A percentile compares a stretch with the other conserved stretches of the same genome.
These are phyloP conservation scores for Rhododendron vialii DNA, from an alignment of 148 eudicot species.

Conservation along the genomic window DNA sequence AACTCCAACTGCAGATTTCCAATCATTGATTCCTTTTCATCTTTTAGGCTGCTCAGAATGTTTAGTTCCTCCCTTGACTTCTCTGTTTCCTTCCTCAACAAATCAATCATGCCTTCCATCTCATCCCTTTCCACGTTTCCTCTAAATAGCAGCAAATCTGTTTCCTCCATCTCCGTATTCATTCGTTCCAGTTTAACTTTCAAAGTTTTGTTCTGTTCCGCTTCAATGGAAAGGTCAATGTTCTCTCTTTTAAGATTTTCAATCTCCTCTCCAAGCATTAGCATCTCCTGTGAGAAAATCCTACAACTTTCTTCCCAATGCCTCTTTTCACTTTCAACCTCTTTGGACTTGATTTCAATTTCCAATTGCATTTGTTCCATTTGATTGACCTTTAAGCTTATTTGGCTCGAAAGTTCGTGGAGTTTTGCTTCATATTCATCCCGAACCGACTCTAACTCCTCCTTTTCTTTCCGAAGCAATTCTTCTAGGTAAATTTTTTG, in stretches of 20 bases:
- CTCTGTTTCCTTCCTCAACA: constrained; percentile 38
- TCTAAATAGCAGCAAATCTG: constrained; percentile 32
- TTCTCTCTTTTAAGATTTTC: constrained; percentile 43
- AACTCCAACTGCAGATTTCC: constrained; percentile 46
- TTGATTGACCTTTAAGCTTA: constrained; percentile 34
- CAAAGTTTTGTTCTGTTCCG: constrained; percentile 22
- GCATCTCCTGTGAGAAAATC: constrained; percentile 35
- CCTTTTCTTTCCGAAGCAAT: constrained; percentile 48
- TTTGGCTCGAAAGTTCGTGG: constrained; percentile 39
- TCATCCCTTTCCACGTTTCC: constrained; percentile 33
- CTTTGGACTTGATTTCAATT: constrained; percentile 37
- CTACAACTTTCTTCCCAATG: constrained; percentile 35
- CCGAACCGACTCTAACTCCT: constrained; percentile 47
- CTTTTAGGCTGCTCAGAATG: constrained; percentile 27
- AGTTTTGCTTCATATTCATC: constrained; percentile 53
- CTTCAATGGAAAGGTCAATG: constrained; percentile 32
- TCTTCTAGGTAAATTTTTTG: constrained; percentile 64
- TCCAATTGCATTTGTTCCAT: constrained; percentile 33
- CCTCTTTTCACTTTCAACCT: constrained; percentile 39
- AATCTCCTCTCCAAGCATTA: constrained; percentile 41
- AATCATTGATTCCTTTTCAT: constrained; percentile 45
- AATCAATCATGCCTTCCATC: constrained; percentile 23
- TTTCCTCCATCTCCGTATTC: constrained; percentile 34
- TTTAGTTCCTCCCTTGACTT: constrained; percentile 42
- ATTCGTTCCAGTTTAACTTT: constrained; percentile 41